A percentile compares a stretch with the other conserved stretches of the same genome.
Evolutionary conservation across 306 rosid species (phyloP).

Genomic region (Cucurbita moschata): DNA sequence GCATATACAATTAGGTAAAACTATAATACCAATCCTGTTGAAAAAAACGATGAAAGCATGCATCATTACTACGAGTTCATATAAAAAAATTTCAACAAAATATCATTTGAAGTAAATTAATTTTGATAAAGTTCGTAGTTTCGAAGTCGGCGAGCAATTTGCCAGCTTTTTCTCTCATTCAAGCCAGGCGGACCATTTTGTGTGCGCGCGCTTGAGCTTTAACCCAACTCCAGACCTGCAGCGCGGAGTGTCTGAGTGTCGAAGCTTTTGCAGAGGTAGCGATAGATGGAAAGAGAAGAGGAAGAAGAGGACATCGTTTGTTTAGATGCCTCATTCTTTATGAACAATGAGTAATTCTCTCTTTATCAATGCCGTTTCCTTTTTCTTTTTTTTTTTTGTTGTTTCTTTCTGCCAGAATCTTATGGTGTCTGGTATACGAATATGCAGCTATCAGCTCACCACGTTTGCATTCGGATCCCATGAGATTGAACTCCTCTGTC

Average conservation of each 20-base stretch:
- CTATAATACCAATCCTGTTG: too few species aligned
- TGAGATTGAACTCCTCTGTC: constrained; percentile 53
- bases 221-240: not conserved
- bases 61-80: too few species aligned
- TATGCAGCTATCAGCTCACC: constrained; percentile 64
- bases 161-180: not conserved
- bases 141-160: too few species aligned
- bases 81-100: too few species aligned
- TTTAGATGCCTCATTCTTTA: constrained; percentile 59
- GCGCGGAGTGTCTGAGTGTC: not conserved
- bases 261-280: not conserved
- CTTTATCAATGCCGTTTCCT: not conserved
- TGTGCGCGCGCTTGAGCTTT: not conserved
- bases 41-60: too few species aligned
- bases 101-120: too few species aligned
- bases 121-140: too few species aligned
- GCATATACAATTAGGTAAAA: too few species aligned
- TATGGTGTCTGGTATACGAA: not conserved
- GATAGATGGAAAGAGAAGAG: constrained; percentile 16
- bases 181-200: not conserved
- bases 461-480: constrained; percentile 73
- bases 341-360: constrained; percentile 48
- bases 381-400: not conserved
- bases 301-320: constrained; percentile 60
- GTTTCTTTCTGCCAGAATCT: not conserved